Evolutionary conservation across 2,329 filamentous ascomycete genomes (phyloP), one percentile per base, ranked within the genome.

Genomic region (Parastagonospora nodorum): DNA sequence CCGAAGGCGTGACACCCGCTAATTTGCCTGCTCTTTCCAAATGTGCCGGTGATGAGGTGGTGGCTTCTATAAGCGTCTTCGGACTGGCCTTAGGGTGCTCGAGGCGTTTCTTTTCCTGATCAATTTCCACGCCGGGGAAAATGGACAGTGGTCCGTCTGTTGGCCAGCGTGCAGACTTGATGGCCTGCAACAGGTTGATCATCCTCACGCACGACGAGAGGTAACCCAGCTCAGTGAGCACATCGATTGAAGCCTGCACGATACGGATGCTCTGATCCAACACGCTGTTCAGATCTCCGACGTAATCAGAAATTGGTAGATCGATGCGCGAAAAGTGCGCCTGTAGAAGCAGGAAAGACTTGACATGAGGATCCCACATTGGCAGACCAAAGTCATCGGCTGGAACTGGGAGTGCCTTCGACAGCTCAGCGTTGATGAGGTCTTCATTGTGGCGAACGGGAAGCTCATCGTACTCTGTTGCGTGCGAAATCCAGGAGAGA

Each of bases 351-450:
- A 99, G 78, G 77, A 97, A 97, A 0, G 94, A 87, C 74, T 99
- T 99, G 68, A 97, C 91, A 69, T 99, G 94, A 0, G 94, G 94
- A 77, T 99, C 94, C 94, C 94, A 99, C 87, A 99, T 89, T 1
- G 93, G 93, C 35, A 97, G 78, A 8, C 86, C 87, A 62, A 87
- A 81, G 14, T 76, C 73, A 14, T 85, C 82, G 5, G 82, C 83
- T 28, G 80, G 75, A 45, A 94, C 84, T 0, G 92, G 90, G 1
- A 99, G 78, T 55, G 92, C 91, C 50, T 86, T 84, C 6, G 92
- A 91, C 3, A 99, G 81, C 61, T 97, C 91, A 4, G 85, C 89
- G 70, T 99, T 99, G 79, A 99, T 92, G 38, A 99, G 84, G 69
- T 99, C 95, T 76, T 99, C 94, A 69, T 99, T 99, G 77, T 99